Evolutionary conservation across 2,329 filamentous ascomycete genomes (phyloP).

Genomic region (Fusarium incarnatum): DNA sequence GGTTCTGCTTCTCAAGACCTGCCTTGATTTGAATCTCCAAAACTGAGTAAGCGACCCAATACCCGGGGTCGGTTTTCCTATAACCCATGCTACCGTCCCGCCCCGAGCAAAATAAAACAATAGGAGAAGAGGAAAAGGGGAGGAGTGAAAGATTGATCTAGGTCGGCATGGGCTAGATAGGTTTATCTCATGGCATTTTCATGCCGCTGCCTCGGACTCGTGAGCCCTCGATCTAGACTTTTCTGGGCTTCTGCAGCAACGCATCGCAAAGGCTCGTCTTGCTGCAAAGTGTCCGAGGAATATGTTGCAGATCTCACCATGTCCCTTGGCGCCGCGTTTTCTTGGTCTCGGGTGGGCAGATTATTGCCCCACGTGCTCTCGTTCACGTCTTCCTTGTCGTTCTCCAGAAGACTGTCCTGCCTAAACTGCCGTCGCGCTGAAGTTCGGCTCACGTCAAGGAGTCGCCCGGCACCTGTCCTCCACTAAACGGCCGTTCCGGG

Average conservation of each 20-base stretch:
- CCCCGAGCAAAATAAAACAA: slow-evolving; percentile 26
- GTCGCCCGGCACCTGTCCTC: slow-evolving; percentile 41
- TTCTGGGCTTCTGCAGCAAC: slow-evolving; percentile 14
- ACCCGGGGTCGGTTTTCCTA: slow-evolving; percentile 17
- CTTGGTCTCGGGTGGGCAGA: slow-evolving; percentile 33
- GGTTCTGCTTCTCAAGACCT: slow-evolving; percentile 12
- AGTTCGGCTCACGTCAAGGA: slow-evolving; percentile 33
- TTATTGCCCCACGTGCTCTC: slow-evolving; percentile 11
- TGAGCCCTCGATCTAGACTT: slow-evolving; percentile 8
- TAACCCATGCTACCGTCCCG: slow-evolving; percentile 24
- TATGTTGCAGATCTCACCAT: slow-evolving; percentile 16
- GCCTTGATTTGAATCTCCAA: slow-evolving; percentile 32
- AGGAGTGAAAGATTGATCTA: slow-evolving; percentile 6
- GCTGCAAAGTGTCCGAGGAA: slow-evolving; percentile 14
- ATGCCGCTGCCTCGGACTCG: slow-evolving; percentile 23
- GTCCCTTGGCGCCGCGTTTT: slow-evolving; percentile 39
- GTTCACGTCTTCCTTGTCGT: slow-evolving; percentile 11
- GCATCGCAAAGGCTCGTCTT: slow-evolving; percentile 38
- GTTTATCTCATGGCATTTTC: slow-evolving; percentile 31
- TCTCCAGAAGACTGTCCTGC: slow-evolving; percentile 13
- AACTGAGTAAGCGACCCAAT: slow-evolving; percentile 18
- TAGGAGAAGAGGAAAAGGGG: slow-evolving; percentile 18
- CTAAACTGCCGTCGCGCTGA: slow-evolving; percentile 31
- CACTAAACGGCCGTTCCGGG: slow-evolving; percentile 58
- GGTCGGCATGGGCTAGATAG: slow-evolving; percentile 8